A percentile compares a stretch with the other conserved stretches of the same genome.
These are phyloP conservation scores for Solanum peruvianum DNA, from an alignment of 257 asterid species.

Conservation along the genomic window DNA sequence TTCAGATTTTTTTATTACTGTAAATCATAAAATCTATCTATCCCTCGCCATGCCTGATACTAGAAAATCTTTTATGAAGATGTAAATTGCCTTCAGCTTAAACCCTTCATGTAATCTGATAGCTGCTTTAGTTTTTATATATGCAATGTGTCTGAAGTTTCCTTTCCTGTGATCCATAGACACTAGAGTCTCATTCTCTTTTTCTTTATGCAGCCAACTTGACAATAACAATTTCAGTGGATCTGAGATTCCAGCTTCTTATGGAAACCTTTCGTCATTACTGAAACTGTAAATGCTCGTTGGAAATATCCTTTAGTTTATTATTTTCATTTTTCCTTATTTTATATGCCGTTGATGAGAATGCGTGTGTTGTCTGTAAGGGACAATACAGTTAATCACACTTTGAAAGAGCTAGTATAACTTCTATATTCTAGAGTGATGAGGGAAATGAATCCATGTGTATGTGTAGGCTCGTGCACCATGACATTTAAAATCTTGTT, in stretches of 20 bases:
- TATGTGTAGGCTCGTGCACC: not conserved
- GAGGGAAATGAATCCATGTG: not conserved
- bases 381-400: not conserved
- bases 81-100: not conserved
- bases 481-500: not conserved
- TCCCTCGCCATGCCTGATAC: not conserved
- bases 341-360: not conserved
- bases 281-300: constrained; percentile 22
- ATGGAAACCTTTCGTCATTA: constrained; percentile 18
- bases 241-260: constrained; percentile 30
- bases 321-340: not conserved
- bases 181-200: not conserved
- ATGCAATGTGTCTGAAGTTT: not conserved
- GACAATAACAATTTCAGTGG: constrained; percentile 39
- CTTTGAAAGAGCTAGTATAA: not conserved
- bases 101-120: not conserved
- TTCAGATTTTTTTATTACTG: not conserved
- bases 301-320: not conserved
- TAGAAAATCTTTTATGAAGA: not conserved
- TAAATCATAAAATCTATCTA: not conserved
- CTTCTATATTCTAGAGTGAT: not conserved
- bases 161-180: not conserved
- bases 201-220: constrained; percentile 24
- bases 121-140: not conserved
- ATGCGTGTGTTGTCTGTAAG: not conserved